Percentiles rank a stretch among this genome's conserved stretches.
phyloP scores from a whole-genome alignment of 1,139 yeast species.

The Protomyces inundatus region DNA sequence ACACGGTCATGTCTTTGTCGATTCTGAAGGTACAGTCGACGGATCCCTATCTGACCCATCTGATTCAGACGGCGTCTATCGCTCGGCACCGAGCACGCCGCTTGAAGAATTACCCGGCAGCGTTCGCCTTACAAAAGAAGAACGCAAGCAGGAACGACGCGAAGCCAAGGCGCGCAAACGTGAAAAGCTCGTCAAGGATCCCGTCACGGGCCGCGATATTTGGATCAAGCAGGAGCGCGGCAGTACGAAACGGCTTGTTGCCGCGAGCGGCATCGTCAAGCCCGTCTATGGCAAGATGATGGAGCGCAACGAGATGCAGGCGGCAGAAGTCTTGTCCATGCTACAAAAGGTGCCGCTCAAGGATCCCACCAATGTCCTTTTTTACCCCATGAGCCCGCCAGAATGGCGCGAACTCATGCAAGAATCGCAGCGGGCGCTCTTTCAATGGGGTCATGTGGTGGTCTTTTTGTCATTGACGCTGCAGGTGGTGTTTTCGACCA shows the following conservation, averaged over 20 bases:
- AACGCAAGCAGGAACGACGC: constrained; percentile 1
- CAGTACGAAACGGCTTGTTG: constrained; percentile 1
- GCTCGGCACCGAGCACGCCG: neutral
- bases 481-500: constrained; percentile 6
- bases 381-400: constrained; percentile 25
- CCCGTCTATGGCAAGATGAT: constrained; percentile 1
- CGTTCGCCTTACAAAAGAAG: constrained; percentile 8
- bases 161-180: constrained; percentile 8
- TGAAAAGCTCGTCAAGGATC: constrained; percentile 17
- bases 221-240: constrained; percentile 23
- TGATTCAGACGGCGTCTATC: constrained; percentile 13
- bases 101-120: neutral
- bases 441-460: constrained; percentile 17
- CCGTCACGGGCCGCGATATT: constrained; percentile 12
- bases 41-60: constrained; percentile 1
- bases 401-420: constrained; percentile 18
- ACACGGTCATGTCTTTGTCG: constrained; percentile 8
- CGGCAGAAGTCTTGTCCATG: constrained; percentile 8
- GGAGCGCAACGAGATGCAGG: neutral
- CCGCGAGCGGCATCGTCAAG: constrained; percentile 9
- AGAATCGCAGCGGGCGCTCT: constrained; percentile 8
- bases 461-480: constrained; percentile 1
- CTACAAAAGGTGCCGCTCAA: constrained; percentile 21
- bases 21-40: neutral
- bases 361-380: constrained; percentile 25